Percentiles rank a stretch among this genome's conserved stretches.
Conservation (phyloP, 1,139 yeast genomes). For the Tardiomyces blankii region DNA sequence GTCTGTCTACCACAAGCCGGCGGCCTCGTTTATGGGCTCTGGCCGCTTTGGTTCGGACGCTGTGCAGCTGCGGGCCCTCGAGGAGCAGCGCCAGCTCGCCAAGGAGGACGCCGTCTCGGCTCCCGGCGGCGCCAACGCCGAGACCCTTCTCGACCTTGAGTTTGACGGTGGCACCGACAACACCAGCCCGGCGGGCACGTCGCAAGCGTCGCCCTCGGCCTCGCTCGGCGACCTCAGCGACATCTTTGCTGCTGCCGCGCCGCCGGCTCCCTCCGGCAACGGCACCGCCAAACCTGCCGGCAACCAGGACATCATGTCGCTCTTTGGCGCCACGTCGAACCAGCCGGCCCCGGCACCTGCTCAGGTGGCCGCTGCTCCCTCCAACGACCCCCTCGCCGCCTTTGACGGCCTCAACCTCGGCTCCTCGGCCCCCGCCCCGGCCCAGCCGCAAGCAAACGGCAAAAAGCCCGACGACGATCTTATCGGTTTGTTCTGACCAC, state of each 20-base stretch:
- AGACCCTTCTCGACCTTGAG: conserved; percentile 79
- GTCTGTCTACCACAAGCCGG: conserved; percentile 83
- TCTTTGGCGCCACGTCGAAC: conserved; percentile 26
- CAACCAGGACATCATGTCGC: conserved; percentile 35
- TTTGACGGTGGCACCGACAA: conserved; percentile 32
- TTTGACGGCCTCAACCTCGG: conserved; percentile 13
- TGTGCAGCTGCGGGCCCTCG: conserved; percentile 44
- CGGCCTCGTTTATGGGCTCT: conserved; percentile 50
- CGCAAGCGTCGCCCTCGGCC: conserved; percentile 15
- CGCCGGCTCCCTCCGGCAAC: conserved; percentile 7
- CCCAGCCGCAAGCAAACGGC: neutral
- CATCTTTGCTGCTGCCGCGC: conserved; percentile 19
- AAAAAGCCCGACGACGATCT: conserved; percentile 5
- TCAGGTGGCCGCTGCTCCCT: conserved; percentile 11
- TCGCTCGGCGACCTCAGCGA: conserved; percentile 24
- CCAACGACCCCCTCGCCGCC: conserved; percentile 22
- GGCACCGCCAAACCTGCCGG: conserved; percentile 13
- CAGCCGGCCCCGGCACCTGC: conserved; percentile 7
- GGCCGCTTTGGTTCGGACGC: conserved; percentile 34
- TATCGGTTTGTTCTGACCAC: conserved; percentile 15
- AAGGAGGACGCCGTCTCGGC: conserved; percentile 41
- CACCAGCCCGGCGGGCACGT: conserved; percentile 9
- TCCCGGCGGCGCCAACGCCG: conserved; percentile 37
- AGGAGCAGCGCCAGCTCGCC: conserved; percentile 70
- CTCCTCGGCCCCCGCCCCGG: conserved; percentile 1